A percentile compares a stretch with the other conserved stretches of the same genome.
phyloP scores from a whole-genome alignment of 768 basidiomycete species.

The Naematelia aurantialba region DNA sequence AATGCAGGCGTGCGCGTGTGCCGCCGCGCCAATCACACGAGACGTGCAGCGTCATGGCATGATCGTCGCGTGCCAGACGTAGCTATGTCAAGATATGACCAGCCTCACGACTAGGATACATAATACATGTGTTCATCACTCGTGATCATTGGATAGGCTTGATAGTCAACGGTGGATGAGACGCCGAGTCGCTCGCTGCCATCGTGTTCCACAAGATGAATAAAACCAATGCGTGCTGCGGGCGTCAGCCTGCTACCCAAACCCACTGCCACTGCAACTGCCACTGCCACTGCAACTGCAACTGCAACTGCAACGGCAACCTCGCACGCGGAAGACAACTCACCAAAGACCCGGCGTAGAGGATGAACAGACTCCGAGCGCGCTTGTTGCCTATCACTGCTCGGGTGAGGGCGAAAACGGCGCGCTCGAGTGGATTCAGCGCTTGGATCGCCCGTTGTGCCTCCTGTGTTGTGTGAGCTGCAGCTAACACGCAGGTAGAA shows the following conservation, averaged over 20 bases:
- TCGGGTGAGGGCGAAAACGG: slow-evolving; percentile 77
- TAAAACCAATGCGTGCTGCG: slow-evolving; percentile 41
- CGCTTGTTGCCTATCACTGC: slow-evolving; percentile 83
- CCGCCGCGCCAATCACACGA: no score
- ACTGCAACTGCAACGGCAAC: no score
- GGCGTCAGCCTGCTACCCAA: neutral
- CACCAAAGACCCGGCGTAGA: slow-evolving; percentile 61
- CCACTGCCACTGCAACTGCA: no score
- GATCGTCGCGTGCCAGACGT: no score
- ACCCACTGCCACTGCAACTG: neutral
- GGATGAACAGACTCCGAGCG: slow-evolving; percentile 81
- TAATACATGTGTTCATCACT: slow-evolving; percentile 3
- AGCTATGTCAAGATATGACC: no score
- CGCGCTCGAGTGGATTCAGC: slow-evolving; percentile 85
- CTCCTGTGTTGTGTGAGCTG: slow-evolving; percentile 61
- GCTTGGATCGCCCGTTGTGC: slow-evolving; percentile 88
- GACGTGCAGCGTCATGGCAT: no score
- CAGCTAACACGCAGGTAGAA: no score
- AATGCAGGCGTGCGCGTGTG: no score
- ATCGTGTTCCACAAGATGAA: slow-evolving; percentile 48
- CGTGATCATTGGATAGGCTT: slow-evolving; percentile 17
- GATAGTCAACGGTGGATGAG: slow-evolving; percentile 28
- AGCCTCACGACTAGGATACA: no score
- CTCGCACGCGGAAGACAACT: slow-evolving; percentile 9
- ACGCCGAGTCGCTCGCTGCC: slow-evolving; percentile 39